Conservation (phyloP, 2,329 filamentous ascomycete species). For the Coniochaeta prunicola region DNA sequence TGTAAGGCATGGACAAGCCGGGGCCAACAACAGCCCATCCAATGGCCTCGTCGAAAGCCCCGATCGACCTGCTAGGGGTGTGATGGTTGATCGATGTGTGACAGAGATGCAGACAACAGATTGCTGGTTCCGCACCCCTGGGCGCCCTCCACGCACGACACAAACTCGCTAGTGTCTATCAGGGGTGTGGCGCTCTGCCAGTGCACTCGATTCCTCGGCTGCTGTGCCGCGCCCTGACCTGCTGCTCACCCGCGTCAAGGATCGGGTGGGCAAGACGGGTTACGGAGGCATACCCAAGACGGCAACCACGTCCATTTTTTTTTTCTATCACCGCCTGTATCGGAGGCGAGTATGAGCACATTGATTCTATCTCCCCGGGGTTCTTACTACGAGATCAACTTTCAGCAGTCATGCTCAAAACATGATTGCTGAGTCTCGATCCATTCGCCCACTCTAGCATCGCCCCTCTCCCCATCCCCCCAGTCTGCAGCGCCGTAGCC, state of each 20-base stretch:
- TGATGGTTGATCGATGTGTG: neutral
- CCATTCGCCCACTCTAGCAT: neutral
- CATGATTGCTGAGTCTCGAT: neutral
- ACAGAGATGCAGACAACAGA: neutral
- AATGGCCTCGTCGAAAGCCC: neutral
- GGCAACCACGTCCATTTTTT: neutral
- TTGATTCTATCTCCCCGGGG: neutral
- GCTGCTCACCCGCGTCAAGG: neutral
- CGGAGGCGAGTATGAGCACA: neutral
- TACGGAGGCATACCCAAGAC: neutral
- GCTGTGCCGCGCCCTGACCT: neutral
- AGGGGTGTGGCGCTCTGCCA: neutral
- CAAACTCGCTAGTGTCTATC: neutral
- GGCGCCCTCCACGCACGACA: neutral
- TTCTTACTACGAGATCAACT: neutral
- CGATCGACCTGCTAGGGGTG: neutral
- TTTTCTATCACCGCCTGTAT: neutral
- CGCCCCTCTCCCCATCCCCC: neutral
- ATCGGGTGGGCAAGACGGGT: neutral
- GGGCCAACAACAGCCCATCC: neutral
- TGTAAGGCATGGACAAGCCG: neutral
- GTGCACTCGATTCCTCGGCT: neutral
- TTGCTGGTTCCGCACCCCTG: neutral
- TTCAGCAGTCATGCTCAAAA: neutral
- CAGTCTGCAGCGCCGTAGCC: neutral